Base-by-base conservation (phyloP, 495 filamentous ascomycete genomes). In the Aspergillus funiculosus region DNA sequence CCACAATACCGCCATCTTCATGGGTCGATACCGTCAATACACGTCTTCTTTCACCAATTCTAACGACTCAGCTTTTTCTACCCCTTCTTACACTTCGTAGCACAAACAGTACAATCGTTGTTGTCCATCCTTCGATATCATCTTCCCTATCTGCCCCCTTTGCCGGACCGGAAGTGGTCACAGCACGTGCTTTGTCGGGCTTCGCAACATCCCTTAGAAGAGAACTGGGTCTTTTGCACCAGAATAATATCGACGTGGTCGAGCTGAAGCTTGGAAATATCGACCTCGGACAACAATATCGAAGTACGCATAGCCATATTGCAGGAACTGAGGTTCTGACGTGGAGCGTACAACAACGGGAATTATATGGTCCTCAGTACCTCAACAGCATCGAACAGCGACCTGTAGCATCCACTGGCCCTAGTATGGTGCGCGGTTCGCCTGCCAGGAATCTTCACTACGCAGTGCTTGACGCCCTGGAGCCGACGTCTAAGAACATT, bases 1-100 rank as follows among this genome's bases (percentile, higher is more conserved):
- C 87, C 43, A 89, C 85, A 4, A 81, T 95, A 46, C 79, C 88
- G 6, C 78, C 86, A 0, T 85, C 83, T 14, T 76, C 78, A 50
- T 95, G 91, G 77, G 85, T 86, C 42, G 89, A 97, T 58, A 82
- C 85, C 10, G 75, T 97, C 53, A 95, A 95, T 69, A 86, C 85
- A 4, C 87, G 90, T 42, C 74, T 97, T n/a, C 77, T 97, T 21
- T 82, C 86, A n/a, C 90, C 94, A 4, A 85, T 97, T 49, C 75
- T 94, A 44, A 87, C 83, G 0, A 75, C 87, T 8, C 89, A 95
- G 60, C 76, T 84, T 18, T 95, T 97, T 69, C 72, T 97, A 1
- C 90, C 87, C 0, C 79, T 86, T 19, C 73, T 96, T 32, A 82
- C 79, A 9, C 59, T 63, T 39, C 62, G 69, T 48, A 66, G 68